A percentile compares a stretch with the other conserved stretches of the same genome.
Evolutionary conservation across 805 yeast species (phyloP).

Genomic region (Myxozyma melibiosi): DNA sequence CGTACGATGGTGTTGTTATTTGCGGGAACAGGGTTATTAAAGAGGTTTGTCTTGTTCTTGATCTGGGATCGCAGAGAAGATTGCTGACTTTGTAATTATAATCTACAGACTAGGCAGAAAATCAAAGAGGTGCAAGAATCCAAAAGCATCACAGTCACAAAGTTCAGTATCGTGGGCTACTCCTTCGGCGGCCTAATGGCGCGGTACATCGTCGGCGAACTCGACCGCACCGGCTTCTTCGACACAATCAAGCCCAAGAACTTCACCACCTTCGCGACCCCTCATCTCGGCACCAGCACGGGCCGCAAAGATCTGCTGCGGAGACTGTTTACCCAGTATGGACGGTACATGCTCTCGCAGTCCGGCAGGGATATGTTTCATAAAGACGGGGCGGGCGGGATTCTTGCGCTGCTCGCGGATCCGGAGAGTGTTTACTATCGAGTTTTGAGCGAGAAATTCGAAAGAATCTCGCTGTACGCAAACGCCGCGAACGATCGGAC

Average conservation of each 20-base stretch:
- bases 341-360: constrained; percentile 60
- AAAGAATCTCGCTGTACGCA: constrained; percentile 63
- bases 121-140: constrained; percentile 52
- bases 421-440: constrained; percentile 49
- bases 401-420: constrained; percentile 57
- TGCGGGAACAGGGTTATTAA: constrained; percentile 69
- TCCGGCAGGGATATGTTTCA: constrained; percentile 66
- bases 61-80: no score
- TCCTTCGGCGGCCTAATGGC: constrained; percentile 87
- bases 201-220: constrained; percentile 74
- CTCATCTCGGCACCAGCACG: constrained; percentile 68
- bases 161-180: constrained; percentile 79
- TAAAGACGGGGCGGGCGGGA: constrained; percentile 41
- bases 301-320: constrained; percentile 45
- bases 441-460: constrained; percentile 60
- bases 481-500: constrained; percentile 82
- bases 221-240: constrained; percentile 55
- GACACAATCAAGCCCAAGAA: constrained; percentile 59
- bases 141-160: constrained; percentile 50
- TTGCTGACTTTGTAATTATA: no score
- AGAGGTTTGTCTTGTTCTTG: constrained; percentile 52
- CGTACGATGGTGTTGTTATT: constrained; percentile 82
- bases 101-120: constrained; percentile 41
- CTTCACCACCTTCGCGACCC: constrained; percentile 73
- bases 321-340: constrained; percentile 51